Evolutionary conservation across 2,329 filamentous ascomycete genomes (phyloP), one percentile per base, ranked within the genome.

Genomic region (Fusarium sp.): DNA sequence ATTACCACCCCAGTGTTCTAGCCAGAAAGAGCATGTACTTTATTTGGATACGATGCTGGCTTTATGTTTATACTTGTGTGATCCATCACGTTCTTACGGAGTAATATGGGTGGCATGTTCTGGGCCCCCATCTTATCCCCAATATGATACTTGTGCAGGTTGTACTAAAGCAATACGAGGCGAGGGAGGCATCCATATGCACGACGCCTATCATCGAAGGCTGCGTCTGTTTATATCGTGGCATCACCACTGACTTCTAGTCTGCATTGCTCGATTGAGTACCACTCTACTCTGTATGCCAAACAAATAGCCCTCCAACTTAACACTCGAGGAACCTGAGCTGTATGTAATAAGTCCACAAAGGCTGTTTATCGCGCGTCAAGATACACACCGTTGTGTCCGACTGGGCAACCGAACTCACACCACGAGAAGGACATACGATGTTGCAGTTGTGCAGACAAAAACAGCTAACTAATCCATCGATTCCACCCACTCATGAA

Each of bases 41-140:
- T 61, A 58, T 72, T 62, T 66, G 52, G 66, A 72, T 66, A 73
- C 65, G 69, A 70, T 63, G 23, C 19, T 39, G 29, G 46, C n/a
- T 60, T 49, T 41, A 31, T 27, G 51, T 55, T 49, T 51, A 41
- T 44, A 45, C 39, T n/a, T 54, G 46, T 62, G 58, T 54, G 44
- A 52, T 68, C 21, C 48, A 63, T 70, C 39, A 70, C 44, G 42
- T 64, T 66, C 45, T 54, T 41, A 39, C 37, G 37, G 37, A 39
- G 37, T 14, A 31, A 55, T 58, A 14, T 35, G 18, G 44, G 45
- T 69, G 65, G 38, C 25, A 56, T 59, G 58, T 72, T 48, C 63
- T 41, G 49, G 60, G 33, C 54, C 60, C 48, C 52, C 55, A 56
- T 38, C 15, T 29, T 27, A 18, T 42, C 60, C 63, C 60, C 42